Evolutionary conservation across 169 alveolate genomes (phyloP).

Genomic region (Plasmodium adleri): DNA sequence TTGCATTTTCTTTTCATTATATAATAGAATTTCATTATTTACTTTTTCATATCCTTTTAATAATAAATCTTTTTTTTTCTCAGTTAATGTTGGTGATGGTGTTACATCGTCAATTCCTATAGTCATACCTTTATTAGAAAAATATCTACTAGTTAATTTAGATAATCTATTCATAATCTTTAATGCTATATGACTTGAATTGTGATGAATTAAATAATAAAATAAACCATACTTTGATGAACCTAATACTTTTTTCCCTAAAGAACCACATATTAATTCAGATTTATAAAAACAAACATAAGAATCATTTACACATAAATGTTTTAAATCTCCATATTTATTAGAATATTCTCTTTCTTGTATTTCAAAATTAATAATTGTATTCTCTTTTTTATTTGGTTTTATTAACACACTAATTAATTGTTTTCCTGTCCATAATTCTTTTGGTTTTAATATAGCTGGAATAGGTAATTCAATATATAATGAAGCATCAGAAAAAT

Average conservation of each 20-base stretch:
- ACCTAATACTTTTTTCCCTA: slow-evolving; percentile 96
- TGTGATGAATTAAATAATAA: slow-evolving; percentile 94
- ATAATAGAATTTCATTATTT: slow-evolving; percentile 89
- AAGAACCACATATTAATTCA: slow-evolving; percentile 96
- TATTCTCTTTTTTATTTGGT: slow-evolving; percentile 92
- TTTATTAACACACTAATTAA: slow-evolving; percentile 93
- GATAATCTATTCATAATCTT: slow-evolving; percentile 97
- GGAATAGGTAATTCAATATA: slow-evolving; percentile 95
- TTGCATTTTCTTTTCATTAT: slow-evolving; percentile 90
- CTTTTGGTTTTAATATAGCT: slow-evolving; percentile 94
- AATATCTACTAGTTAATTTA: slow-evolving; percentile 96
- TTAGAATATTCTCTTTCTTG: slow-evolving; percentile 91
- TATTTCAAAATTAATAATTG: slow-evolving; percentile 90
- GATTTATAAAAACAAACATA: slow-evolving; percentile 95
- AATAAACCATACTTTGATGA: slow-evolving; percentile 93
- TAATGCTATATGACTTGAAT: slow-evolving; percentile 92
- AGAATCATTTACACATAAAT: slow-evolving; percentile 94
- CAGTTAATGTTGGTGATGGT: slow-evolving; percentile 87
- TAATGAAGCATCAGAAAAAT: slow-evolving; percentile 93
- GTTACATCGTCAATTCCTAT: slow-evolving; percentile 99
- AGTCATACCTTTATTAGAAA: slow-evolving; percentile 97
- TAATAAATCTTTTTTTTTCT: slow-evolving; percentile 82
- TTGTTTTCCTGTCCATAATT: slow-evolving; percentile 99
- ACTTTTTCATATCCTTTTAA: slow-evolving; percentile 92
- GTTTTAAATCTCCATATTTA: slow-evolving; percentile 52